These are phyloP conservation scores for Dioscorea alata DNA, from an alignment of 106 monocot genomes.

Conservation along the genomic window DNA sequence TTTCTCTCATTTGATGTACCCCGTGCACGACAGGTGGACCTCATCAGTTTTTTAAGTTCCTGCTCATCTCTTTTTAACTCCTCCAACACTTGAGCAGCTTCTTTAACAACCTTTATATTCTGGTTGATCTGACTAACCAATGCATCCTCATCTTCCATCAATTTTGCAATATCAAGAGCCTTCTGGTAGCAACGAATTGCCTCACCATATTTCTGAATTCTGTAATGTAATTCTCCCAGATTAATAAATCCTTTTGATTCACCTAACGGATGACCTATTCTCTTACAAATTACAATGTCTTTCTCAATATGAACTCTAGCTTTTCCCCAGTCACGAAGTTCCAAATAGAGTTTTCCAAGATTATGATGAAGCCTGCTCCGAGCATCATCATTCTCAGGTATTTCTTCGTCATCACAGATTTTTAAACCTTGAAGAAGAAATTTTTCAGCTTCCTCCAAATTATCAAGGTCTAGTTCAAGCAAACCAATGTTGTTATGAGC, in stretches of 20 bases:
- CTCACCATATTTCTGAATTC: conserved; percentile 76
- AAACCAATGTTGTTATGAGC: conserved; percentile 93
- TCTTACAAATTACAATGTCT: conserved; percentile 85
- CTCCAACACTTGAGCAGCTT: conserved; percentile 63
- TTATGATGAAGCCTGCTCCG: conserved; percentile 88
- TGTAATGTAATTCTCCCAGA: conserved; percentile 76
- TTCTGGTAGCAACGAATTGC: conserved; percentile 77
- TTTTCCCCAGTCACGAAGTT: conserved; percentile 67
- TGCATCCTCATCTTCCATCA: conserved; percentile 78
- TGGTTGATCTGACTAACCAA: conserved; percentile 67
- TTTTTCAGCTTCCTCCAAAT: conserved; percentile 80
- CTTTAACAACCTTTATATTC: conserved; percentile 64
- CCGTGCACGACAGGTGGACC: conserved; percentile 45
- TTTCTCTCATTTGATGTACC: conserved; percentile 71
- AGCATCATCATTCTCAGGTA: conserved; percentile 68
- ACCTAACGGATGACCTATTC: conserved; percentile 69
- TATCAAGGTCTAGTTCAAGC: conserved; percentile 93
- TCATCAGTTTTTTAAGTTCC: conserved; percentile 63
- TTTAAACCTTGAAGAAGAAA: conserved; percentile 71
- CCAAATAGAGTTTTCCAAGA: conserved; percentile 78
- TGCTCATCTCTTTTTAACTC: conserved; percentile 66
- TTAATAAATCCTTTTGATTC: conserved; percentile 93
- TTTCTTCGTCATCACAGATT: conserved; percentile 89
- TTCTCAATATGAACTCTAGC: conserved; percentile 75
- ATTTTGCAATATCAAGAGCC: conserved; percentile 59